A percentile compares a stretch with the other conserved stretches of the same genome.
These are phyloP conservation scores for Cadophora gregata DNA, from an alignment of 2,329 filamentous ascomycete genomes.

Conservation along the genomic window DNA sequence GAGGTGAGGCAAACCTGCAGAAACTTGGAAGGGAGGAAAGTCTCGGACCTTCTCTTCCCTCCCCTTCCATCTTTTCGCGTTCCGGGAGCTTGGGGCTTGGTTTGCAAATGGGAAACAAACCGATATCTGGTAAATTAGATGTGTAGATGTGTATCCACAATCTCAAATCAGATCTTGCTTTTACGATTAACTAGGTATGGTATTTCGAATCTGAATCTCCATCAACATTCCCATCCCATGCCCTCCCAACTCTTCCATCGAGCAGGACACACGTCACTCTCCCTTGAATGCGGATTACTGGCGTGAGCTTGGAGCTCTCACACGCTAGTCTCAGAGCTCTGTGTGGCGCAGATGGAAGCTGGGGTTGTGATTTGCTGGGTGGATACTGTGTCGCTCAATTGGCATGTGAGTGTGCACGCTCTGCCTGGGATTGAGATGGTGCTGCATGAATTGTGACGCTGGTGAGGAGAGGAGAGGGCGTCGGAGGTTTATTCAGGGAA, in stretches of 20 bases:
- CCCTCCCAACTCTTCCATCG: too few species aligned
- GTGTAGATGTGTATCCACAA: neutral
- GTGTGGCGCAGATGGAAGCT: conserved; percentile 19
- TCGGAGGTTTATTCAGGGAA: conserved; percentile 9
- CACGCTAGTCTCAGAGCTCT: conserved; percentile 11
- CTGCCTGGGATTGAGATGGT: conserved; percentile 10
- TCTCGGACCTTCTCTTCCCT: conserved; percentile 8
- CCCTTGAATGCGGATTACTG: neutral
- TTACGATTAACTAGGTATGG: too few species aligned
- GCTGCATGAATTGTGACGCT: conserved; percentile 16
- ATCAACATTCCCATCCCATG: neutral
- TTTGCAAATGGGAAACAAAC: too few species aligned
- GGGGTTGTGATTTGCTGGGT: conserved; percentile 18
- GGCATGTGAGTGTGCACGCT: conserved; percentile 23
- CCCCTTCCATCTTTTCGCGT: neutral
- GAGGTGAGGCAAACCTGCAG: neutral
- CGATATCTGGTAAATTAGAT: neutral
- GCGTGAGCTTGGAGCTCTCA: conserved; percentile 23
- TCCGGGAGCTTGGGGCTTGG: too few species aligned
- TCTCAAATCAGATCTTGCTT: neutral
- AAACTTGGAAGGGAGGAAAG: neutral
- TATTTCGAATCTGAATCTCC: too few species aligned
- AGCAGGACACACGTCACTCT: conserved; percentile 17
- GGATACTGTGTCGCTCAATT: neutral
- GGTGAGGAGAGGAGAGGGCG: too few species aligned